A percentile compares a stretch with the other conserved stretches of the same genome.
phyloP scores from a whole-genome alignment of 169 alveolate species.

The Eimeria tenella region DNA sequence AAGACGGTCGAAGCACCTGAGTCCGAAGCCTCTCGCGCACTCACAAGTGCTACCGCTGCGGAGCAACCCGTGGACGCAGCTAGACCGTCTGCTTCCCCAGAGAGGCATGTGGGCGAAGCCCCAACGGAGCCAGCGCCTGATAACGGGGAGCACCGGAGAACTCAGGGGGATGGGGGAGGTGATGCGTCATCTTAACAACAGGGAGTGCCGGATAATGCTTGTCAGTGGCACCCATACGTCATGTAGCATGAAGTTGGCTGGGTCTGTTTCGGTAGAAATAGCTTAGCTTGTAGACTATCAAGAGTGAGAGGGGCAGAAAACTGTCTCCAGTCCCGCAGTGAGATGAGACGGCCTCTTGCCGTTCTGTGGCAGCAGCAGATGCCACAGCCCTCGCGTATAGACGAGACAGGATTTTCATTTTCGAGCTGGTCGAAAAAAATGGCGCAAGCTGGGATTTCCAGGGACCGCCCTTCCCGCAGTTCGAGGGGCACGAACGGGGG shows the following conservation, averaged over 20 bases:
- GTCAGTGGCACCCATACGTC: no score
- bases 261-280: no score
- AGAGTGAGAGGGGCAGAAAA: no score
- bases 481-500: slow-evolving; percentile 12
- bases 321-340: no score
- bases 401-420: neutral
- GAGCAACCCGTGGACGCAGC: neutral
- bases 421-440: neutral
- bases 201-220: no score
- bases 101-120: neutral
- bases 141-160: neutral
- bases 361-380: slow-evolving; percentile 5
- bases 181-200: no score
- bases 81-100: neutral
- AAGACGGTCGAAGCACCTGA: slow-evolving; percentile 46
- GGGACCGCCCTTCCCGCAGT: slow-evolving; percentile 61
- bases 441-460: slow-evolving; percentile 1
- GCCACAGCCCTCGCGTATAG: neutral
- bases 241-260: no score
- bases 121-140: neutral
- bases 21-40: slow-evolving; percentile 7
- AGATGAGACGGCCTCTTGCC: no score
- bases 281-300: no score
- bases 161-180: neutral
- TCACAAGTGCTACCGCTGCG: neutral